Percentiles rank a stretch among this genome's conserved stretches.
phyloP scores from a whole-genome alignment of 1,139 yeast genomes.

The Geotrichum citri-aurantii region DNA sequence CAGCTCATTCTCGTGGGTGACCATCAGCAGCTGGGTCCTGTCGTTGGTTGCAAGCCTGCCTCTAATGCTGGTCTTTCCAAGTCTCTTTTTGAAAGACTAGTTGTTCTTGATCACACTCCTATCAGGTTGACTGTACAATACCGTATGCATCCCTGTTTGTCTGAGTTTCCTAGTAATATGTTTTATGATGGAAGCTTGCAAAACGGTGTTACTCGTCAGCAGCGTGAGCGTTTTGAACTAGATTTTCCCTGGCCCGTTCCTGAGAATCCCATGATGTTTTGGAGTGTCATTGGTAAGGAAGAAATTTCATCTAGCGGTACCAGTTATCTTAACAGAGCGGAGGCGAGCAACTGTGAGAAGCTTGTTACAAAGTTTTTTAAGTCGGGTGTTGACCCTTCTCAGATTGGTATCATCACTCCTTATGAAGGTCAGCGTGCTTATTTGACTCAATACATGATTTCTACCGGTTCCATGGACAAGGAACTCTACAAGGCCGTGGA shows the following conservation, averaged over 20 bases:
- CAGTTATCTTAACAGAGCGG: constrained; percentile 81
- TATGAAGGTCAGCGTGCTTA: constrained; percentile 92
- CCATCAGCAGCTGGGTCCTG: constrained; percentile 93
- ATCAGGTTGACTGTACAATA: constrained; percentile 86
- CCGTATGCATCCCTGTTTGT: constrained; percentile 86
- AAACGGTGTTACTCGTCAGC: constrained; percentile 78
- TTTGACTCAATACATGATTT: constrained; percentile 68
- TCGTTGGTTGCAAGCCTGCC: constrained; percentile 70
- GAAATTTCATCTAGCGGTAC: constrained; percentile 80
- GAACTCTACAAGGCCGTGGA: constrained; percentile 69
- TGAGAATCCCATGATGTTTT: constrained; percentile 86
- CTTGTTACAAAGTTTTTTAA: constrained; percentile 65
- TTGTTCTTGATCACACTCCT: constrained; percentile 80
- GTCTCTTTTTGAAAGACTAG: constrained; percentile 79
- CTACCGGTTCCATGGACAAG: constrained; percentile 59
- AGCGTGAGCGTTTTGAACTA: constrained; percentile 51
- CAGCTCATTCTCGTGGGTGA: constrained; percentile 91
- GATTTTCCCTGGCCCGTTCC: constrained; percentile 87
- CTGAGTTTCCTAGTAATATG: constrained; percentile 87
- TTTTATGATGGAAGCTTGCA: constrained; percentile 90
- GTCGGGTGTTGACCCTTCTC: constrained; percentile 75
- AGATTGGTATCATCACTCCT: constrained; percentile 90
- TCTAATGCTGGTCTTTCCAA: constrained; percentile 82
- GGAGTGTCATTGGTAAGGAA: constrained; percentile 88
- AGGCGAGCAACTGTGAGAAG: constrained; percentile 86